Conservation (phyloP, 2,329 filamentous ascomycete genomes). For the Endothia cerciana region DNA sequence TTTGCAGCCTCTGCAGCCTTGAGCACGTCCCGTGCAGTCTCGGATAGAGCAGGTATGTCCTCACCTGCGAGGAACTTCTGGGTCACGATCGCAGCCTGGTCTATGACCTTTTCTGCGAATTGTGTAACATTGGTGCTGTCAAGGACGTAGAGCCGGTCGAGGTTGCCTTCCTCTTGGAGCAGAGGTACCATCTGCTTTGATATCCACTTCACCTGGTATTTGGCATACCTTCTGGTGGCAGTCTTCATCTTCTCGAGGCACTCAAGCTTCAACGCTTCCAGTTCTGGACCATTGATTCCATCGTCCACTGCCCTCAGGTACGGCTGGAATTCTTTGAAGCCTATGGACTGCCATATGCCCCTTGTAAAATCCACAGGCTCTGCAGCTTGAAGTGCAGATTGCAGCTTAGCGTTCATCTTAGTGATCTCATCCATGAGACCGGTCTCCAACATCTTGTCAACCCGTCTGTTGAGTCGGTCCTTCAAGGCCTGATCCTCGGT, state of each 20-base stretch:
- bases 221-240: slow-evolving; percentile 86
- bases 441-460: slow-evolving; percentile 78
- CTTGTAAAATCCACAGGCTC: slow-evolving; percentile 69
- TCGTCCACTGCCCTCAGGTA: slow-evolving; percentile 61
- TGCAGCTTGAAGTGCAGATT: slow-evolving; percentile 45
- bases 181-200: slow-evolving; percentile 77
- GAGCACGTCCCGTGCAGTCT: slow-evolving; percentile 57
- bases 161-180: slow-evolving; percentile 58
- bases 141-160: slow-evolving; percentile 72
- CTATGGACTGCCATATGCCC: slow-evolving; percentile 96
- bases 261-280: slow-evolving; percentile 58
- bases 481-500: slow-evolving; percentile 70
- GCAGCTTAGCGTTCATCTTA: slow-evolving; percentile 48
- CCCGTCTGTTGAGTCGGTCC: slow-evolving; percentile 72
- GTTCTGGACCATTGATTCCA: slow-evolving; percentile 39
- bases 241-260: slow-evolving; percentile 78
- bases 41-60: slow-evolving; percentile 55
- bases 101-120: slow-evolving; percentile 68
- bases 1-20: slow-evolving; percentile 50
- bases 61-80: slow-evolving; percentile 64
- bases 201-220: slow-evolving; percentile 85
- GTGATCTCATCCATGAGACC: slow-evolving; percentile 56
- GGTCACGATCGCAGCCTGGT: slow-evolving; percentile 66
- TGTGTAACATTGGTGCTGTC: slow-evolving; percentile 72
- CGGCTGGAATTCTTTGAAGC: slow-evolving; percentile 85